Conservation (phyloP, 2,329 filamentous ascomycete genomes). For the Xylaria sp. region DNA sequence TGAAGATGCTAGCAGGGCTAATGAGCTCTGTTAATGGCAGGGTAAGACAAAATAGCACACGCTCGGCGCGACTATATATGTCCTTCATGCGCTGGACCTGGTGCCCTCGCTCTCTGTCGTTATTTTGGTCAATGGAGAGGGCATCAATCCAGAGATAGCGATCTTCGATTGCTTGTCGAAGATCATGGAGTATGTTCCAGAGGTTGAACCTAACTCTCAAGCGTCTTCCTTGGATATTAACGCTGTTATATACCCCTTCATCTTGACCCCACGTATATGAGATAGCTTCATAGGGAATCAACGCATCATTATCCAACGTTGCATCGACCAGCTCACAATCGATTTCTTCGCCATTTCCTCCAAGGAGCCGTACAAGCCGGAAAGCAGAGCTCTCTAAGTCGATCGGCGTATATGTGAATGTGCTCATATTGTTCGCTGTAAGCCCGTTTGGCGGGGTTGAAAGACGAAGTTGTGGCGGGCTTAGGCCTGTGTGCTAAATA, state of each 20-base stretch:
- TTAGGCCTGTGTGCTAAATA: too few species aligned
- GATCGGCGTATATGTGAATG: not conserved
- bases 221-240: not conserved
- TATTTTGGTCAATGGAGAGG: not conserved
- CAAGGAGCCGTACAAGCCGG: not conserved
- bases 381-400: not conserved
- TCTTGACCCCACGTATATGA: constrained; percentile 9
- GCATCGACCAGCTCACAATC: not conserved
- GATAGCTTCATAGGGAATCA: not conserved
- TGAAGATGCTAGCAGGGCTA: not conserved
- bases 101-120: not conserved
- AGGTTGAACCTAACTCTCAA: not conserved
- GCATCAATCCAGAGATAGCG: not conserved
- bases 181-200: not conserved
- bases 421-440: too few species aligned
- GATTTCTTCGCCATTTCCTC: not conserved
- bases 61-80: constrained; percentile 1
- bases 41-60: constrained; percentile 7
- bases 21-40: not conserved
- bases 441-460: too few species aligned
- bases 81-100: constrained; percentile 11
- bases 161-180: not conserved
- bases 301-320: not conserved
- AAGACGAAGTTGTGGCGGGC: too few species aligned
- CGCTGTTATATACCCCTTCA: not conserved